A percentile compares a stretch with the other conserved stretches of the same genome.
These are phyloP conservation scores for Gracilaria domingensis DNA, from an alignment of 23 red algal species.

Conservation along the genomic window DNA sequence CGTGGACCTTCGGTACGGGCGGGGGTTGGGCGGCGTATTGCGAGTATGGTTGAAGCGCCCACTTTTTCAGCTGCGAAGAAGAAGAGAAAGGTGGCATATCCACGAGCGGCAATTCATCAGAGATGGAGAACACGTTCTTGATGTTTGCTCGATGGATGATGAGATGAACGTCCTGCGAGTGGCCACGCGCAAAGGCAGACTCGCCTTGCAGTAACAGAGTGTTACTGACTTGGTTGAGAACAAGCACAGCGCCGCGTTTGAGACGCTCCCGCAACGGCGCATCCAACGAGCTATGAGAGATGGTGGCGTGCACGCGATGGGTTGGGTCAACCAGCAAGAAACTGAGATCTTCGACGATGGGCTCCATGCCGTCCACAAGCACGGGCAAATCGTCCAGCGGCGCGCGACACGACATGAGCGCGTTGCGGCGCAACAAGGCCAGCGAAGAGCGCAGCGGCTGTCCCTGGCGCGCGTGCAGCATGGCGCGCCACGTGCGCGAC, in stretches of 20 bases:
- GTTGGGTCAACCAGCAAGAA: slow-evolving; percentile 6
- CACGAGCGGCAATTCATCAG: not conserved
- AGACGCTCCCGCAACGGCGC: not conserved
- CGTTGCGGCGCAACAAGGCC: slow-evolving; percentile 3
- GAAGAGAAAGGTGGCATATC: not conserved
- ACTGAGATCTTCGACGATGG: not conserved
- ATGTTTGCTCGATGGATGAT: not conserved
- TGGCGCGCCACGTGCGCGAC: slow-evolving; percentile 10
- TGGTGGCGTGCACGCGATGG: not conserved
- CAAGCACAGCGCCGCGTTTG: slow-evolving; percentile 2
- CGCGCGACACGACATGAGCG: not conserved
- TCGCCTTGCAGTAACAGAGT: not conserved
- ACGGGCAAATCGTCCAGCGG: not conserved
- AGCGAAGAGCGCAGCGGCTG: not conserved
- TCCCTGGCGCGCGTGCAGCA: not conserved
- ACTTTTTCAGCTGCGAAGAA: not conserved
- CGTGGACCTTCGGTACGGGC: not conserved
- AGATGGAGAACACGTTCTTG: no score
- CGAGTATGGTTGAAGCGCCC: not conserved
- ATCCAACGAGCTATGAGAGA: not conserved
- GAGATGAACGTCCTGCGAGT: not conserved
- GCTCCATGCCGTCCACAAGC: not conserved
- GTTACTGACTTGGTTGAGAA: not conserved
- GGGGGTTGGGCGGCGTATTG: slow-evolving; percentile 1
- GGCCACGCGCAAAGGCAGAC: not conserved